These are phyloP conservation scores for Olyra latifolia DNA, from an alignment of 176 grass and related monocot genomes.

Conservation along the genomic window DNA sequence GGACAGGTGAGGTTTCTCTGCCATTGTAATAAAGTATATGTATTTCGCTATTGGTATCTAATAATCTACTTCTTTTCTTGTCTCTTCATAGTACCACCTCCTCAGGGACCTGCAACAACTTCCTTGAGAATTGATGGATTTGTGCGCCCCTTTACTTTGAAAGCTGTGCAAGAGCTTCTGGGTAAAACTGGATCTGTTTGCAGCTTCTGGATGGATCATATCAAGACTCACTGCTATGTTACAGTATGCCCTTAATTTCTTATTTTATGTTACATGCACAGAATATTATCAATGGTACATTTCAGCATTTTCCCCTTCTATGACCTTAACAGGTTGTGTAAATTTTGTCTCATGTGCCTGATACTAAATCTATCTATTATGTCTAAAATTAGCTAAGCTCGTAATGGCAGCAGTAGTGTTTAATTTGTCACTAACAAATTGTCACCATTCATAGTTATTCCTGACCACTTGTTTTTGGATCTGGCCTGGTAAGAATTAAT, in stretches of 20 bases:
- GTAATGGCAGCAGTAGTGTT: not conserved
- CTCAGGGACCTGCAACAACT: slow-evolving; percentile 69
- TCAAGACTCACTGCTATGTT: slow-evolving; percentile 91
- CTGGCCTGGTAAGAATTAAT: not conserved
- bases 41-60: not conserved
- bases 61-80: slow-evolving; percentile 9
- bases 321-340: not conserved
- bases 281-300: slow-evolving; percentile 15
- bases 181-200: slow-evolving; percentile 68
- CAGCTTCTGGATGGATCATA: slow-evolving; percentile 92
- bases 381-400: not conserved
- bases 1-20: slow-evolving; percentile 51
- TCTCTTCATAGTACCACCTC: slow-evolving; percentile 51
- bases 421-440: not conserved
- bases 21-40: not conserved
- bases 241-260: slow-evolving; percentile 52
- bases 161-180: slow-evolving; percentile 81
- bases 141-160: slow-evolving; percentile 82
- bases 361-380: not conserved
- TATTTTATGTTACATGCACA: not conserved
- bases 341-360: not conserved
- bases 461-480: not conserved
- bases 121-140: slow-evolving; percentile 77
- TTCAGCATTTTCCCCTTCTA: not conserved
- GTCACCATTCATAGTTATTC: not conserved